A percentile compares a stretch with the other conserved stretches of the same genome.
Conservation (phyloP, 2,329 filamentous ascomycete genomes). For the Phialophora expanda region DNA sequence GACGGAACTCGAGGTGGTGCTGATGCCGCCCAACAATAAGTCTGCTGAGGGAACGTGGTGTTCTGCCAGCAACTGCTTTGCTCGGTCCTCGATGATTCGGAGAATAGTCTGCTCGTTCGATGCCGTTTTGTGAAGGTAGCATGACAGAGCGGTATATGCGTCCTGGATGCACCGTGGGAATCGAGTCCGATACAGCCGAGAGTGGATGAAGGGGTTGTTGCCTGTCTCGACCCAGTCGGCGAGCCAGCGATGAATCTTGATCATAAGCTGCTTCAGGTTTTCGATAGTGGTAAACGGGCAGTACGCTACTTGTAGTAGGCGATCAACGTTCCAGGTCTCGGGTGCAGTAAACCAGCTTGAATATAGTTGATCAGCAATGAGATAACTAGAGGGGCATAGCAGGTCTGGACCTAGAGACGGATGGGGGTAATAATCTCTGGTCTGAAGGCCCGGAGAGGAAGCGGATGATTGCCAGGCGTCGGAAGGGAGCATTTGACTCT, state of each 20-base stretch:
- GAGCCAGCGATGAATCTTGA: conserved; percentile 37
- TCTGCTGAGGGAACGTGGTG: not conserved
- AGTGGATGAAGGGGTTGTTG: conserved; percentile 44
- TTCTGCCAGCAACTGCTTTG: conserved; percentile 5
- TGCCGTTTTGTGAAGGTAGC: conserved; percentile 7
- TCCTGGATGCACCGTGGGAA: conserved; percentile 43
- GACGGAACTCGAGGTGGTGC: too few species aligned
- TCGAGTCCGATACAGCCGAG: conserved; percentile 40
- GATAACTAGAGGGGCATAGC: not conserved
- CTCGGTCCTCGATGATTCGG: conserved; percentile 10
- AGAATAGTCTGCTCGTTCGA: not conserved
- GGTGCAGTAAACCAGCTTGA: conserved; percentile 1
- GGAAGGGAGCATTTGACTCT: not conserved
- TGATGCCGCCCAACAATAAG: conserved; percentile 9
- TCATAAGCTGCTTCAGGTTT: not conserved
- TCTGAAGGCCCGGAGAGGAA: not conserved
- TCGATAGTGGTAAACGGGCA: not conserved
- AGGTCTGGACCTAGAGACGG: not conserved
- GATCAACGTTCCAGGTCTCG: not conserved
- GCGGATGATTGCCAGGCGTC: too few species aligned
- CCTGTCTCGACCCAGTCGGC: conserved; percentile 41
- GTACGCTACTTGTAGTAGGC: not conserved
- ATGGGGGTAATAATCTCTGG: not conserved
- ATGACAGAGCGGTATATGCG: conserved; percentile 40
- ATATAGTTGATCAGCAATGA: too few species aligned